Percentiles rank a stretch among this genome's conserved stretches.
These are phyloP conservation scores for Talaromyces proteolyticus DNA, from an alignment of 495 filamentous ascomycete genomes.

Conservation along the genomic window DNA sequence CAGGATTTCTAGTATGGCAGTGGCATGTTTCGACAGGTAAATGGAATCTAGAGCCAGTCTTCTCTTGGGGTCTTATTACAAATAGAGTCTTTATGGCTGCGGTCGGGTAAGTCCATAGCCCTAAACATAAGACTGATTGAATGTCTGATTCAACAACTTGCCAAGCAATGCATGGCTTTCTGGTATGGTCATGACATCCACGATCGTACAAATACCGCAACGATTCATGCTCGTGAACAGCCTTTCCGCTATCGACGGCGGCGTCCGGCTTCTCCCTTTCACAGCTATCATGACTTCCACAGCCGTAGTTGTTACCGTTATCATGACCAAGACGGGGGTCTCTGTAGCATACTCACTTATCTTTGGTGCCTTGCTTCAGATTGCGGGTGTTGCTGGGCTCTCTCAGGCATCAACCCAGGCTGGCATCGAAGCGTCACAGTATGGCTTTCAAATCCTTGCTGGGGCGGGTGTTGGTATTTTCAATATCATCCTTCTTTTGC, in stretches of 20 bases:
- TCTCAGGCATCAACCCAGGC: not conserved
- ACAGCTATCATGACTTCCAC: constrained; percentile 7
- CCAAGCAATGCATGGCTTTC: constrained; percentile 18
- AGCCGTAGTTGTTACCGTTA: not conserved
- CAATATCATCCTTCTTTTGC: constrained; percentile 43
- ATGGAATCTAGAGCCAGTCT: too few relatives aligned
- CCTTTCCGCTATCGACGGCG: constrained; percentile 21
- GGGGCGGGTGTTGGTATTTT: constrained; percentile 44
- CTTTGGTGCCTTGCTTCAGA: not conserved
- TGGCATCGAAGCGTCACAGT: constrained; percentile 1
- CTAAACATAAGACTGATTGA: too few relatives aligned
- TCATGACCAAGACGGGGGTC: not conserved
- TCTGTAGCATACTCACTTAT: not conserved
- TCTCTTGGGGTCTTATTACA: too few relatives aligned
- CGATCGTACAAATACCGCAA: constrained; percentile 46
- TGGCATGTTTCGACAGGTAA: too few relatives aligned
- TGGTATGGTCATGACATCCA: constrained; percentile 44
- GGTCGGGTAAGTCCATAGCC: too few relatives aligned
- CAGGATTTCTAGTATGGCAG: too few relatives aligned
- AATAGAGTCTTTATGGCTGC: too few relatives aligned
- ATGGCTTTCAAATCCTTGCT: constrained; percentile 44
- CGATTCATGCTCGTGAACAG: constrained; percentile 47
- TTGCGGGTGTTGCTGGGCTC: not conserved
- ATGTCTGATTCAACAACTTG: too few relatives aligned
- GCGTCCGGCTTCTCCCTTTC: constrained; percentile 48